Base-by-base conservation (phyloP, 495 filamentous ascomycete genomes). In the Xylaria telfairii region DNA sequence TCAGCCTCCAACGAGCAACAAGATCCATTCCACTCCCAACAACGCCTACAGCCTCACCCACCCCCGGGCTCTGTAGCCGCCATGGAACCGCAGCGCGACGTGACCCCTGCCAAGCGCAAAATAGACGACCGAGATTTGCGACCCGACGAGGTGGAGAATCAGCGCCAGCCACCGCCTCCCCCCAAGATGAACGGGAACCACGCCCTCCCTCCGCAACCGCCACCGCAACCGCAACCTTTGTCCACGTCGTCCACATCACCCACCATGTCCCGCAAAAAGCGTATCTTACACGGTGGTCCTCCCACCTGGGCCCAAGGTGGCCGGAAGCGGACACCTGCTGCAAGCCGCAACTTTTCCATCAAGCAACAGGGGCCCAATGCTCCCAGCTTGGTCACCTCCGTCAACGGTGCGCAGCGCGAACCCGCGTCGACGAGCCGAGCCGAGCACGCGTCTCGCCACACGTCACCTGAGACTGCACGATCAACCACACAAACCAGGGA, bases 31-130 rank as follows among this genome's bases (percentile, higher is more conserved):
- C 76, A 77, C 70, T 65, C 71, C 68, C 80, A 80, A 68, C 73
- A 68, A 56, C 76, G 74, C 34, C 69, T 78, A 19, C 73, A 76
- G 59, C 73, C 80, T 56, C 73, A 67, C 26, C 63, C 69, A 0
- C 46, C 57, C 30, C 51, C n/a, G 2, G 54, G 56, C 24, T 71
- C 69, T 62, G 63, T 71, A 51, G 76, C 81, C 65, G 78, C 75
- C 54, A 79, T 69, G 75, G 80, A 76, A 47, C 74, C 74, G 39
- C 75, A 78, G 53, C 75, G 76, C 32, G 76, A 76, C 39, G 67
- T 71, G 42, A 83, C 82, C 62, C 81, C 84, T 9, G 79, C 80
- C 24, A 89, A 89, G 73, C 79, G 87, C 61, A 89, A 88, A 74
- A 78, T 87, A 60, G 87, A 84, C 24, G 84, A 87, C 60, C 73